Evolutionary conservation across 495 filamentous ascomycete species (phyloP), one percentile per base, ranked within the genome.

Genomic region (Neurospora sp.): DNA sequence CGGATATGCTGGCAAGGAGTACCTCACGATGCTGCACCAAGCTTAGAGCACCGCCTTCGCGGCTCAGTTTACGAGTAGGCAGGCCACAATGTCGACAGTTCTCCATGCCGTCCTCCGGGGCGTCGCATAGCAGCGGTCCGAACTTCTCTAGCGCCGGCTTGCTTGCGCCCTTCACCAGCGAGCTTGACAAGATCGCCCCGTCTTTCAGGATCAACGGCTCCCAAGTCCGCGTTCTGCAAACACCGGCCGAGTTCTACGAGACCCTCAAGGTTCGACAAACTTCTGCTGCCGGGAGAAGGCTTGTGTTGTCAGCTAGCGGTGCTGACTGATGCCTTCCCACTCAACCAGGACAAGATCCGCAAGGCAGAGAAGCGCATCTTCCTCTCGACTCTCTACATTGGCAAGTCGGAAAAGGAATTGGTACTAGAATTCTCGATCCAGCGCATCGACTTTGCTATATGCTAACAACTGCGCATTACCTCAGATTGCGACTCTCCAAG

Each of bases 381-480:
- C 80, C 84, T 99, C 70, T 96, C 93, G 24, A 98, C 96, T 0
- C 85, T 99, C 39, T 99, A 99, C 78, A 94, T 99, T 77, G 96
- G 96, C 75, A 96, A 95, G 82, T 91, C 92, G 2, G 96, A 99
- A 82, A 86, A 93, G 83, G 96, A 98, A 73, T 84, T 99, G 78
- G 90, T 91, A 86, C 19, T 3, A 3, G 7, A 34, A 34, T 82
- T 75, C 5, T 31, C 31, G 5, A 10, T 31, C 10, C 0, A 17
- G 31, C 7, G 9, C 69, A 70, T 39, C 7, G 34, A 10, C 21
- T 69, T 17, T 28, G 21, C 4, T 0, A 15, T 9, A 24, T 37
- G 36, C 38, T 66, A 45, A 70, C 45, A 28, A n/a, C 73, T 78
- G 71, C 73, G 72, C 15, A 24, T 48, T 24, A 8, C 15, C 15